These are phyloP conservation scores for Suhomyces anneliseae DNA, from an alignment of 1,139 yeast genomes.

Conservation along the genomic window DNA sequence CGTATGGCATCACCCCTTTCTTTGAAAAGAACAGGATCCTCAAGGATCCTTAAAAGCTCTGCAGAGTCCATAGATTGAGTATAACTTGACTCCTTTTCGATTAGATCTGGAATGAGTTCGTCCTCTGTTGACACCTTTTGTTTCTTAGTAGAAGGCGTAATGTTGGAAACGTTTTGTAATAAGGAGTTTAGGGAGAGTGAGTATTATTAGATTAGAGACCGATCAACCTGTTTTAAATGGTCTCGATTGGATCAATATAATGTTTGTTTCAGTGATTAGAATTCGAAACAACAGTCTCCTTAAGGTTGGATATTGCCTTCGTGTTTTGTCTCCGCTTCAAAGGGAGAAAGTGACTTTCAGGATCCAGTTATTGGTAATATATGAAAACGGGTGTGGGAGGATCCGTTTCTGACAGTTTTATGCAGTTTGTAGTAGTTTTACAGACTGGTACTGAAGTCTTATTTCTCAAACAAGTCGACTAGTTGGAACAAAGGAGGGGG, in stretches of 20 bases:
- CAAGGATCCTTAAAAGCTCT: constrained; percentile 35
- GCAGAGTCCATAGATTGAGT: constrained; percentile 30
- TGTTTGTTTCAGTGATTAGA: background rate
- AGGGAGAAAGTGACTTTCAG: background rate
- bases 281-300: background rate
- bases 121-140: constrained; percentile 8
- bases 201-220: background rate
- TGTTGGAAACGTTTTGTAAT: constrained; percentile 8
- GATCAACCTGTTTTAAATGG: background rate
- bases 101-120: background rate
- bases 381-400: background rate
- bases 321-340: background rate
- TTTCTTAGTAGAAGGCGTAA: constrained; percentile 12
- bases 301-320: background rate
- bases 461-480: too few relatives aligned
- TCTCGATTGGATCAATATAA: too few relatives aligned
- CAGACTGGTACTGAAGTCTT: too few relatives aligned
- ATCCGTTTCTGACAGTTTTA: too few relatives aligned
- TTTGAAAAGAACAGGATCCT: constrained; percentile 40
- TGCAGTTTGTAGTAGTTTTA: too few relatives aligned
- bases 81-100: background rate
- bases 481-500: too few relatives aligned
- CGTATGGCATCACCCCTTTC: constrained; percentile 34
- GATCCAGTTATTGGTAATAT: background rate
- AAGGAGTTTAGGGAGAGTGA: background rate